Percentiles rank a stretch among this genome's conserved stretches.
phyloP scores from a whole-genome alignment of 805 yeast genomes.

The Aciculoconidium aculeatum region DNA sequence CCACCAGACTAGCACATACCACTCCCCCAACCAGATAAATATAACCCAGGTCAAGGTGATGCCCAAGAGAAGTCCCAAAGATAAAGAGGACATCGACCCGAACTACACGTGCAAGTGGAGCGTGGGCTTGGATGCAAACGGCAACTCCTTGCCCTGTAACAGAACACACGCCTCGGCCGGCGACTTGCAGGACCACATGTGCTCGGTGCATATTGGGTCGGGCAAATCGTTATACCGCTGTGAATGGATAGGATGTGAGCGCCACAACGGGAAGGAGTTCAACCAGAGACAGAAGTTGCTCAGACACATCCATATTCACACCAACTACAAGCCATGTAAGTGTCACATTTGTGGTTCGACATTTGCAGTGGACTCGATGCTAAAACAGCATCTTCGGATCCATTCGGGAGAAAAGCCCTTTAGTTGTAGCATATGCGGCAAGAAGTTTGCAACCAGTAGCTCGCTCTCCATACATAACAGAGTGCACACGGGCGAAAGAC shows the following conservation, averaged over 20 bases:
- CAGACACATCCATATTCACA: constrained; percentile 85
- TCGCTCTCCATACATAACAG: constrained; percentile 79
- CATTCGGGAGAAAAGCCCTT: constrained; percentile 92
- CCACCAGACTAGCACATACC: constrained; percentile 3
- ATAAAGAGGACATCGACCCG: constrained; percentile 14
- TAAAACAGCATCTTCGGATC: constrained; percentile 73
- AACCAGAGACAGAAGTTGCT: constrained; percentile 79
- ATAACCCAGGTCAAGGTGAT: constrained; percentile 29
- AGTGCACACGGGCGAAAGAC: constrained; percentile 88
- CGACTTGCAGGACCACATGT: constrained; percentile 67
- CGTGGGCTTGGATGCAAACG: constrained; percentile 21
- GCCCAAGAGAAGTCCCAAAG: constrained; percentile 18
- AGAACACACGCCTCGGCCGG: constrained; percentile 45
- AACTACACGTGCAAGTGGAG: constrained; percentile 44
- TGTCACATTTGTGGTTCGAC: constrained; percentile 64
- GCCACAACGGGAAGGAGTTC: constrained; percentile 54
- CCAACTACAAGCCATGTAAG: constrained; percentile 72
- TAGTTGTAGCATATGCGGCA: constrained; percentile 65
- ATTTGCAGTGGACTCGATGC: constrained; percentile 73
- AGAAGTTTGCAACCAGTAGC: constrained; percentile 75
- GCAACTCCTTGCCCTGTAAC: constrained; percentile 43
- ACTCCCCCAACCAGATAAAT: constrained; percentile 14
- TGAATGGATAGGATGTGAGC: constrained; percentile 71
- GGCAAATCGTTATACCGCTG: constrained; percentile 70
- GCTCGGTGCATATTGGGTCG: constrained; percentile 61